Percentiles rank a stretch among this genome's conserved stretches.
phyloP scores from a whole-genome alignment of 441 rosid species.

The Erodium trifolium region DNA sequence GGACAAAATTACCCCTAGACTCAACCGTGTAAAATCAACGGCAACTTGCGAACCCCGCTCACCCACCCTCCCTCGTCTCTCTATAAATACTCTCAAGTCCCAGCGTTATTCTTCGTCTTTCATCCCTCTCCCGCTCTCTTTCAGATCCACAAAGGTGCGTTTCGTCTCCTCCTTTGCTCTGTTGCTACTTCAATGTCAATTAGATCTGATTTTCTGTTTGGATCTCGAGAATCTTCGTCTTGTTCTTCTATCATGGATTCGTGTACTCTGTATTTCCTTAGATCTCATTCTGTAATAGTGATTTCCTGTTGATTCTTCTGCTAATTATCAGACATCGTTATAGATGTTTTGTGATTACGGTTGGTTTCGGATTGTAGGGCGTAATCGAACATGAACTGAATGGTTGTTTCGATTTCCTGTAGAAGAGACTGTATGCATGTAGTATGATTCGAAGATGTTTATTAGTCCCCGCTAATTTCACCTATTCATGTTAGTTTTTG shows the following conservation, averaged over 20 bases:
- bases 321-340: neutral
- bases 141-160: constrained; percentile 7
- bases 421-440: no score
- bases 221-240: neutral
- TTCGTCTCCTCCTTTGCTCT: neutral
- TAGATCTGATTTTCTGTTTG: neutral
- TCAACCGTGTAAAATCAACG: neutral
- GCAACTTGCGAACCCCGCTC: neutral
- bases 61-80: neutral
- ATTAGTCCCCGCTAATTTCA: no score
- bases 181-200: neutral
- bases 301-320: no score
- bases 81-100: neutral
- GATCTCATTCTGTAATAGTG: neutral
- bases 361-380: neutral
- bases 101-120: neutral
- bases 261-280: neutral
- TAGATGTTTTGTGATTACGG: neutral
- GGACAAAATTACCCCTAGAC: no score
- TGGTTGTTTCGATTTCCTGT: no score
- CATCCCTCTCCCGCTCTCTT: neutral
- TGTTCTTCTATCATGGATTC: neutral
- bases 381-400: neutral
- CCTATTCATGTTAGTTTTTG: no score
- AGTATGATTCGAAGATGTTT: no score